Percentiles rank a stretch among this genome's conserved stretches.
Evolutionary conservation across 1,284 basidiomycete species (phyloP).

Genomic region (Kwoniella shivajii): DNA sequence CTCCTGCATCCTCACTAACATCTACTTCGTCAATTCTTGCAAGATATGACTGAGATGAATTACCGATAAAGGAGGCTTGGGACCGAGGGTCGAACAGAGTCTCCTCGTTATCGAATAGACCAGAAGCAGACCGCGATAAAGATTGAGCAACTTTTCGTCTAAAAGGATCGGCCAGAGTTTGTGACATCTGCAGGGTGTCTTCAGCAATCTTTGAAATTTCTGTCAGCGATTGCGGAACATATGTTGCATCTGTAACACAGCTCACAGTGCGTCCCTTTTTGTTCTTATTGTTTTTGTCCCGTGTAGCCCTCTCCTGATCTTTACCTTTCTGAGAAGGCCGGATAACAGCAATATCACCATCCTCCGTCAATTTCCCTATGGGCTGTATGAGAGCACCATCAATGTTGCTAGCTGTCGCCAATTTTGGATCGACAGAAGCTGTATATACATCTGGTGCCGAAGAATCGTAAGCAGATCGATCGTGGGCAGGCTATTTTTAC

Average conservation of each 20-base stretch:
- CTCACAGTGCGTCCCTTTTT: background rate
- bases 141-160: background rate
- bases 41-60: background rate
- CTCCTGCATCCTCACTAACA: background rate
- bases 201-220: background rate
- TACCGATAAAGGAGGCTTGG: background rate
- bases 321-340: background rate
- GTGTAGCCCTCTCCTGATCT: background rate
- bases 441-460: conserved; percentile 2
- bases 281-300: background rate
- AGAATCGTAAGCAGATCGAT: conserved; percentile 7
- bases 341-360: conserved; percentile 2
- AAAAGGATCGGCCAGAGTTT: background rate
- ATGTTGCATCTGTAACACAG: background rate
- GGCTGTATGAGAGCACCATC: conserved; percentile 7
- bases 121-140: background rate
- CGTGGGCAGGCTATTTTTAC: conserved; percentile 15
- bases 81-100: background rate
- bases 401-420: background rate
- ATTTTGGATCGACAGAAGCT: background rate
- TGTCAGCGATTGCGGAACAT: background rate
- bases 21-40: background rate
- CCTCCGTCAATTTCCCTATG: background rate
- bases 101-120: background rate
- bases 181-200: conserved; percentile 5